Percentiles rank a stretch among this genome's conserved stretches.
These are phyloP conservation scores for Rasamsonia emersonii DNA, from an alignment of 2,329 filamentous ascomycete species.

Conservation along the genomic window DNA sequence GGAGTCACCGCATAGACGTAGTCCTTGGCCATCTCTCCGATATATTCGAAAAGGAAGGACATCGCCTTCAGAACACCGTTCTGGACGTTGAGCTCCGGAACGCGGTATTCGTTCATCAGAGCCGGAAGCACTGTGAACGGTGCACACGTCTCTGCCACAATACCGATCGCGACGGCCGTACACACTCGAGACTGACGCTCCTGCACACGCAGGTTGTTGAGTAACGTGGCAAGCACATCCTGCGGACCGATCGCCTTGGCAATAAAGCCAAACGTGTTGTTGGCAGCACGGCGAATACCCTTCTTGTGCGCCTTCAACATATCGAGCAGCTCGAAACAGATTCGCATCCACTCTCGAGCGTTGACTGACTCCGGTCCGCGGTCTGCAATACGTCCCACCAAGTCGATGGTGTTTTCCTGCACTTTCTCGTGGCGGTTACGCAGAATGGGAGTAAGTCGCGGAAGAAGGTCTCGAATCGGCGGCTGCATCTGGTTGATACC, in stretches of 20 bases:
- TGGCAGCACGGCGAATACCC: constrained; percentile 92
- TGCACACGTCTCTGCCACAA: constrained; percentile 95
- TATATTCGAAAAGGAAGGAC: constrained; percentile 97
- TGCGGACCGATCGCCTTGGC: constrained; percentile 98
- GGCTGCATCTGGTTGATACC: constrained; percentile 98
- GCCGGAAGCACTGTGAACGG: constrained; percentile 98
- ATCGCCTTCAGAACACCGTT: constrained; percentile 97
- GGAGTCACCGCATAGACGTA: constrained; percentile 98
- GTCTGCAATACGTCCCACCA: constrained; percentile 95
- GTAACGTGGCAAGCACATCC: constrained; percentile 86
- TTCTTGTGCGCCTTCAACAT: constrained; percentile 99
- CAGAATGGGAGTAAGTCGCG: constrained; percentile 92
- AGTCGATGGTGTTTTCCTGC: constrained; percentile 96
- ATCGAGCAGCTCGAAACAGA: constrained; percentile 96
- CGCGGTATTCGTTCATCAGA: constrained; percentile 98
- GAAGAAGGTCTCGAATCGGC: constrained; percentile 90
- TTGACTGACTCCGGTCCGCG: constrained; percentile 94
- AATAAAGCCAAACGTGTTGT: constrained; percentile 99
- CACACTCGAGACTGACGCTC: constrained; percentile 98
- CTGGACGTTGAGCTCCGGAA: constrained; percentile 96
- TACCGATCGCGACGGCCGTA: constrained; percentile 95
- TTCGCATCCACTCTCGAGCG: constrained; percentile 98
- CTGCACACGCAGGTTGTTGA: constrained; percentile 95
- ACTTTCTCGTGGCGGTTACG: constrained; percentile 98
- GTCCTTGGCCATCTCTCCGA: constrained; percentile 98